phyloP scores from a whole-genome alignment of 805 yeast genomes.

The Candida broadrunensis region DNA sequence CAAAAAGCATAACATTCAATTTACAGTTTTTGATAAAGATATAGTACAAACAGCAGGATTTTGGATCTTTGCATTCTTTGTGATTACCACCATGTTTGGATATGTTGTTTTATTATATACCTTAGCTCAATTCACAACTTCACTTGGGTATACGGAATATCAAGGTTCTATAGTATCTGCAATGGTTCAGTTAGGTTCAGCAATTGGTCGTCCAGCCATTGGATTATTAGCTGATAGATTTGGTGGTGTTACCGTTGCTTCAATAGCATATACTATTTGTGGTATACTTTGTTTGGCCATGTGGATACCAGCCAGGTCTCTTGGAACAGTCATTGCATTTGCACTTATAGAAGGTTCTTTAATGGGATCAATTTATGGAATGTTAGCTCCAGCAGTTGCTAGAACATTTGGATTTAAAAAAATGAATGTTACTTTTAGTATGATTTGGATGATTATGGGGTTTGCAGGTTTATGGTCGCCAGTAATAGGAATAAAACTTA shows the following conservation, averaged over 20 bases:
- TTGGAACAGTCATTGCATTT: slow-evolving; percentile 52
- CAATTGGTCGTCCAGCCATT: slow-evolving; percentile 53
- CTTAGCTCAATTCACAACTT: slow-evolving; percentile 56
- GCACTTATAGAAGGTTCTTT: slow-evolving; percentile 51
- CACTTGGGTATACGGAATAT: slow-evolving; percentile 52
- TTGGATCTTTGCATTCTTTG: slow-evolving; percentile 39
- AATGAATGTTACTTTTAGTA: slow-evolving; percentile 46
- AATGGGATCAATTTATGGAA: slow-evolving; percentile 64
- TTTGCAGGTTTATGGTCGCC: slow-evolving; percentile 54
- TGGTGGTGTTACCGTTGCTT: slow-evolving; percentile 50
- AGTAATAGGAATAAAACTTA: slow-evolving; percentile 54
- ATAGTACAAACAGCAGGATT: slow-evolving; percentile 40
- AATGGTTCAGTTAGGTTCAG: slow-evolving; percentile 56
- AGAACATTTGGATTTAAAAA: slow-evolving; percentile 53
- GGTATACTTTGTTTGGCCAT: slow-evolving; percentile 32
- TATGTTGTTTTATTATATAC: slow-evolving; percentile 59
- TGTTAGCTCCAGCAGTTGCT: slow-evolving; percentile 49
- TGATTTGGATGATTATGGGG: slow-evolving; percentile 55
- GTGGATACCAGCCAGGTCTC: slow-evolving; percentile 52
- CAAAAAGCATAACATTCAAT: slow-evolving; percentile 16
- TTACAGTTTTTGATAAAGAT: slow-evolving; percentile 35
- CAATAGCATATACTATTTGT: slow-evolving; percentile 19
- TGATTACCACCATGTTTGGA: slow-evolving; percentile 53
- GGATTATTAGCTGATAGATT: slow-evolving; percentile 49
- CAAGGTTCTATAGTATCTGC: slow-evolving; percentile 61